These are phyloP conservation scores for Rhizophora mangle DNA, from an alignment of 345 rosid genomes.

Conservation along the genomic window DNA sequence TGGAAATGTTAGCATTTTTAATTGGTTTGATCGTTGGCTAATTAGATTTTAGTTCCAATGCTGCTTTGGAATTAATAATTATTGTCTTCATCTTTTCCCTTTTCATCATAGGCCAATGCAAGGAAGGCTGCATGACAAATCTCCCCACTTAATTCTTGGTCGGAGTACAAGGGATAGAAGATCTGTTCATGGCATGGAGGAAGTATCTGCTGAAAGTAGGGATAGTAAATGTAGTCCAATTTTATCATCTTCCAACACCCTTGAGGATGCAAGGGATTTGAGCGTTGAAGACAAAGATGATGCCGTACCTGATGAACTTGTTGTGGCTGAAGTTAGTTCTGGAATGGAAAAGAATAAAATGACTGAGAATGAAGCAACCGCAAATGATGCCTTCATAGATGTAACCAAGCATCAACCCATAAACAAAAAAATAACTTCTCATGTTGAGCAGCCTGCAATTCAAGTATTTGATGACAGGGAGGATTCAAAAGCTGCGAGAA, in stretches of 20 bases:
- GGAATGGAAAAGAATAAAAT: conserved; percentile 46
- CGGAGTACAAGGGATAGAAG: conserved; percentile 41
- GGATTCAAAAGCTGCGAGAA: conserved; percentile 76
- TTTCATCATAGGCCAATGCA: conserved; percentile 29
- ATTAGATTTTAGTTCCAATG: too few relatives aligned
- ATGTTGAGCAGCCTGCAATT: conserved; percentile 34
- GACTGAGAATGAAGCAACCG: conserved; percentile 22
- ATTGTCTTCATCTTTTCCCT: not conserved
- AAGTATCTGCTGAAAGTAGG: conserved; percentile 58
- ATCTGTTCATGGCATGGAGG: conserved; percentile 40
- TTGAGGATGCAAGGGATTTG: conserved; percentile 43
- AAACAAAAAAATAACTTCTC: conserved; percentile 46
- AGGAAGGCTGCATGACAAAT: conserved; percentile 35
- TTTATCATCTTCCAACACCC: conserved; percentile 41
- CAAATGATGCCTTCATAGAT: conserved; percentile 30
- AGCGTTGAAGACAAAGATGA: conserved; percentile 60
- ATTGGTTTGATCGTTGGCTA: not conserved
- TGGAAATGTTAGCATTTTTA: not conserved
- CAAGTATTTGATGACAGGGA: conserved; percentile 65
- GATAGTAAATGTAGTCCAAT: conserved; percentile 43
- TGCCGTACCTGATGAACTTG: conserved; percentile 32
- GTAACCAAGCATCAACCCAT: conserved; percentile 20
- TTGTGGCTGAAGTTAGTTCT: conserved; percentile 42
- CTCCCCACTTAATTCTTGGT: conserved; percentile 47
- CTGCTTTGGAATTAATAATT: not conserved